Evolutionary conservation across 2,329 filamentous ascomycete species (phyloP).

Genomic region (Colletotrichum truncatum): DNA sequence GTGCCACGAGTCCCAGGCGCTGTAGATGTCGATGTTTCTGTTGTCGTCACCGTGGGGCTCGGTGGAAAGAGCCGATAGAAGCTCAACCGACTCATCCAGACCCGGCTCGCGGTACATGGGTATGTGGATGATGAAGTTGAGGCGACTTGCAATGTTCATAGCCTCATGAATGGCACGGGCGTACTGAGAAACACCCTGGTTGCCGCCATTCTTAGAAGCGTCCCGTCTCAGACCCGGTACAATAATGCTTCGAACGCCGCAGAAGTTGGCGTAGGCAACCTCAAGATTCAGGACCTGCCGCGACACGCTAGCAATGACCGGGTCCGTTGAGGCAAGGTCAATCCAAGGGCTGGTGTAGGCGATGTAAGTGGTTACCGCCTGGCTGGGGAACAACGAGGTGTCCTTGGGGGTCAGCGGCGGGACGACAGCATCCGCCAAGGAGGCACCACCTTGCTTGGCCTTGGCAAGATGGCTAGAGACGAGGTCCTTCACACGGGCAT

Average conservation of each 20-base stretch:
- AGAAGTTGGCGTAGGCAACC: slow-evolving; percentile 94
- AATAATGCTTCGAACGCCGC: slow-evolving; percentile 84
- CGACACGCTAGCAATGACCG: slow-evolving; percentile 85
- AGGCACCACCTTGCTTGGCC: slow-evolving; percentile 50
- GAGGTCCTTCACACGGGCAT: slow-evolving; percentile 71
- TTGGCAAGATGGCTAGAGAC: slow-evolving; percentile 64
- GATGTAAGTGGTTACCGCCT: slow-evolving; percentile 77
- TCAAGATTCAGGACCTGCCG: slow-evolving; percentile 91
- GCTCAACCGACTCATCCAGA: slow-evolving; percentile 59
- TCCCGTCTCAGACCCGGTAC: slow-evolving; percentile 80
- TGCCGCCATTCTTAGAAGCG: slow-evolving; percentile 59
- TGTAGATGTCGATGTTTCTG: slow-evolving; percentile 74
- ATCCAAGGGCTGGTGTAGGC: slow-evolving; percentile 92
- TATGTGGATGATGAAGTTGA: slow-evolving; percentile 83
- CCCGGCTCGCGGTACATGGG: slow-evolving; percentile 83
- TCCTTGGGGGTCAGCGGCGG: slow-evolving; percentile 82
- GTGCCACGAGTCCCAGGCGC: slow-evolving; percentile 95
- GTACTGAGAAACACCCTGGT: slow-evolving; percentile 75
- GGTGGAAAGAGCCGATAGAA: slow-evolving; percentile 56
- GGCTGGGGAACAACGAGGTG: slow-evolving; percentile 75
- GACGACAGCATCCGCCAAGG: slow-evolving; percentile 64
- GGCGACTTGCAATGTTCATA: slow-evolving; percentile 76
- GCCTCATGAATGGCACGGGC: slow-evolving; percentile 85
- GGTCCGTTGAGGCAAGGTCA: slow-evolving; percentile 84
- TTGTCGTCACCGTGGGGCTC: slow-evolving; percentile 42